phyloP scores from a whole-genome alignment of 2,329 filamentous ascomycete species.

The Stenocarpella maydis region DNA sequence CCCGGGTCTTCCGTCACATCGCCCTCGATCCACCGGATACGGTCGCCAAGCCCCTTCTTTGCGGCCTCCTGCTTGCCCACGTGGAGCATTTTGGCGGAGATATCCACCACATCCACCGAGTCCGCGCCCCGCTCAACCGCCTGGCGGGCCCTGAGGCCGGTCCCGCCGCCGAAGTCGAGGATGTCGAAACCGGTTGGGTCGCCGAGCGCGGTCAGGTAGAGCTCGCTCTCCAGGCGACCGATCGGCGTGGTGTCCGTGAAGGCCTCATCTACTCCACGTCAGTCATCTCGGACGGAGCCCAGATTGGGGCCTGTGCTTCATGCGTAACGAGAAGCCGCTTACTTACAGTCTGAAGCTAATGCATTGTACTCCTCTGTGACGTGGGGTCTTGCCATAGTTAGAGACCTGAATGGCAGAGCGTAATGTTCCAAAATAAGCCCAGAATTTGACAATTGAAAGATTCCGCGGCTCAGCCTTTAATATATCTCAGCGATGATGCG shows the following conservation, averaged over 20 bases:
- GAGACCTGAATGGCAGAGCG: background rate
- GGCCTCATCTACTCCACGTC: background rate
- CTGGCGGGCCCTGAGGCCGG: conserved; percentile 41
- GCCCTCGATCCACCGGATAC: conserved; percentile 33
- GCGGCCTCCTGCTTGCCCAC: conserved; percentile 33
- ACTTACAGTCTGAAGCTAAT: background rate
- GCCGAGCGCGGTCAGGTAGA: conserved; percentile 38
- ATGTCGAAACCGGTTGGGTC: conserved; percentile 39
- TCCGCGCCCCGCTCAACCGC: conserved; percentile 40
- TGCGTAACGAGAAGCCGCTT: background rate
- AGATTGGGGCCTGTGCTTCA: no score
- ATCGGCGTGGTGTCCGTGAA: conserved; percentile 6
- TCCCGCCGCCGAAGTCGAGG: conserved; percentile 45
- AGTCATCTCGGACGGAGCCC: background rate
- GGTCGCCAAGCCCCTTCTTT: conserved; percentile 16
- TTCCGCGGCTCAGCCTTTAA: no score
- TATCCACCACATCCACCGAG: conserved; percentile 43
- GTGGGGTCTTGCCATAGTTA: background rate
- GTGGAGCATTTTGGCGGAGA: conserved; percentile 41
- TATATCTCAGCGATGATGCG: background rate
- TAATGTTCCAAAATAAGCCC: background rate
- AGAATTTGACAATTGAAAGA: background rate
- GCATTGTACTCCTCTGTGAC: background rate
- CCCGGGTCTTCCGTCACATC: conserved; percentile 34
- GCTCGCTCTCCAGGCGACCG: conserved; percentile 34